Evolutionary conservation across 257 asterid species (phyloP), one percentile per base, ranked within the genome.

Genomic region (Haberlea rhodopensis): DNA sequence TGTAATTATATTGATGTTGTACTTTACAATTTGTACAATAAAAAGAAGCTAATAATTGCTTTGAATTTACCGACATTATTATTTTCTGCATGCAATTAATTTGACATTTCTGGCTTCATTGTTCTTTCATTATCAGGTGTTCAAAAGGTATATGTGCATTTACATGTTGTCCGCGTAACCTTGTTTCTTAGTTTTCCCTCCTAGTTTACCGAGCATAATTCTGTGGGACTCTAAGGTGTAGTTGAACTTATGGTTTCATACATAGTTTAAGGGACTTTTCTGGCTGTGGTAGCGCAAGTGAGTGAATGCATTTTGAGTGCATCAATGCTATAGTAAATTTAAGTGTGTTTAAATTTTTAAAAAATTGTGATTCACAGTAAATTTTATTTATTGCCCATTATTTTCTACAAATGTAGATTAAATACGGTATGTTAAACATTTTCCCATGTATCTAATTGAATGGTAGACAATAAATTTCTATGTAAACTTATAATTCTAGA

Each of bases 281-380:
- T 46, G 57, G 43, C 67, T n/a, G 27, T 25, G 22, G 20, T 51
- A 28, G 51, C 57, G 16, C 7, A 37, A 51, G 58, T 31, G 37
- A 65, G 53, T 80, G 43, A 32, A 46, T 72, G 76, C 73, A 63
- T 70, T 71, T 68, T 40, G 72, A 68, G 83, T 79, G 76, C 79
- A 59, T 73, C 37, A 63, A 57, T 71, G 55, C 69, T 76, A 74
- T 75, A 73, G 89, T 80, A 73, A n/a, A n/a, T n/a, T n/a, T n/a
- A n/a, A n/a, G n/a, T n/a, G n/a, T n/a, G n/a, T n/a, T n/a, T n/a
- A n/a, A n/a, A n/a, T n/a, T n/a, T n/a, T n/a, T n/a, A n/a, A n/a
- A n/a, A n/a, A n/a, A n/a, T n/a, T n/a, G n/a, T n/a, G n/a, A n/a
- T n/a, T n/a, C n/a, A n/a, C n/a, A n/a, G n/a, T n/a, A n/a, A n/a